Conservation (phyloP, 805 yeast genomes). For the Kurtzmaniella fragi region DNA sequence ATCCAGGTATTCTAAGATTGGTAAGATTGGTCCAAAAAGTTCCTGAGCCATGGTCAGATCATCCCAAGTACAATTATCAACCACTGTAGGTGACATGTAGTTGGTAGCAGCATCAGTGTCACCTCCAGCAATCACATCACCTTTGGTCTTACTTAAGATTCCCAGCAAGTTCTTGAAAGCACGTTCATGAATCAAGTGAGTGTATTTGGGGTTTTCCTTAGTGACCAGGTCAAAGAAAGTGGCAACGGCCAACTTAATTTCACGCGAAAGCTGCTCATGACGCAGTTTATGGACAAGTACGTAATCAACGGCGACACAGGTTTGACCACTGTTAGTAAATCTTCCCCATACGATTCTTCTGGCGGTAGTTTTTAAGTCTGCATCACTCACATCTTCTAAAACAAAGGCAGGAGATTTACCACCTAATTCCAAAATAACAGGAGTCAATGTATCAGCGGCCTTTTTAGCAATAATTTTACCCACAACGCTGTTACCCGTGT, state of each 20-base stretch:
- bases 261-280: conserved; percentile 46
- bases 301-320: conserved; percentile 89
- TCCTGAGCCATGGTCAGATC: conserved; percentile 75
- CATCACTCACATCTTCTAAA: conserved; percentile 42
- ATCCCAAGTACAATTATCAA: conserved; percentile 55
- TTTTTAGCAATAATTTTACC: conserved; percentile 73
- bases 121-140: conserved; percentile 48
- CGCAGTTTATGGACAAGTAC: conserved; percentile 58
- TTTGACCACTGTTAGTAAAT: conserved; percentile 80
- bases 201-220: conserved; percentile 24
- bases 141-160: conserved; percentile 46
- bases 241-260: conserved; percentile 33
- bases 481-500: conserved; percentile 76
- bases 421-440: conserved; percentile 78
- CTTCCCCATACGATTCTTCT: conserved; percentile 75
- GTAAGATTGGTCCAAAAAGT: conserved; percentile 82
- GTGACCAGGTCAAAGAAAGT: conserved; percentile 40
- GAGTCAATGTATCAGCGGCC: conserved; percentile 84
- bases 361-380: conserved; percentile 41
- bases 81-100: conserved; percentile 68
- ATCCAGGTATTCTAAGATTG: conserved; percentile 53
- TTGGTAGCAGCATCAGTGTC: conserved; percentile 31
- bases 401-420: conserved; percentile 88
- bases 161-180: conserved; percentile 45
- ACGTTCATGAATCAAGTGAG: conserved; percentile 57